Base-by-base conservation (phyloP, 2,329 filamentous ascomycete species). In the Diaporthe citrichinensis region DNA sequence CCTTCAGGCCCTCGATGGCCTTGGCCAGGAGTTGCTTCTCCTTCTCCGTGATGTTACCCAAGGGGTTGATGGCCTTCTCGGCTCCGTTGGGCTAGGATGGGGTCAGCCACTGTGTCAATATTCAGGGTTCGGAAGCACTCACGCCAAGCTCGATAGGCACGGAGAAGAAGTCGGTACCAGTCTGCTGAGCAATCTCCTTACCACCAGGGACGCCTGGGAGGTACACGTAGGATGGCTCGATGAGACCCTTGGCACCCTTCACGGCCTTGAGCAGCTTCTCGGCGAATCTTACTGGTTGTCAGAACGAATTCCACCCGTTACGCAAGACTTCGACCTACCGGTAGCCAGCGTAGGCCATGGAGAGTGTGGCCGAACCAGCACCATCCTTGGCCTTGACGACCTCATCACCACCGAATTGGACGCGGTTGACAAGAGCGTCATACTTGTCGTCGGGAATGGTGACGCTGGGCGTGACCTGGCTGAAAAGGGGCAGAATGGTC, bases 401-500 rank as follows among this genome's bases (percentile, higher is more conserved):
- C 89, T 96, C 94, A 82, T 99, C 97, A 89, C 97, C 97, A 84
- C 97, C 97, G 81, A 98, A 98, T 87, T 99, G 97, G 75, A 98
- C 94, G 88, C 97, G 95, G 88, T 98, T 94, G 83, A 98, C 92
- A 69, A 99, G 90, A 79, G 92, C 94, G 82, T 96, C 95, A 81
- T 98, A 94, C 90, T 98, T 97, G 84, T 98, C 95, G 77, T 90
- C 90, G 62, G 96, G 95, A 78, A 98, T 97, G 77, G 90, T 90
- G 82, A 97, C 93, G 58, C 90, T 84, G 75, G 96, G 95, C 83
- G 93, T 92, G 80, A 95, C 92, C 89, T 97, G 93, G 91, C 95
- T 98, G 91, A 98, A 98, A 77, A 99, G 92, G 69, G 97, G 97
- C 74, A 99, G 96, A 83, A 99, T 99, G 81, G 97, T 99, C 89